Conservation (phyloP, 2,329 filamentous ascomycete genomes). For the Ustulina deusta region DNA sequence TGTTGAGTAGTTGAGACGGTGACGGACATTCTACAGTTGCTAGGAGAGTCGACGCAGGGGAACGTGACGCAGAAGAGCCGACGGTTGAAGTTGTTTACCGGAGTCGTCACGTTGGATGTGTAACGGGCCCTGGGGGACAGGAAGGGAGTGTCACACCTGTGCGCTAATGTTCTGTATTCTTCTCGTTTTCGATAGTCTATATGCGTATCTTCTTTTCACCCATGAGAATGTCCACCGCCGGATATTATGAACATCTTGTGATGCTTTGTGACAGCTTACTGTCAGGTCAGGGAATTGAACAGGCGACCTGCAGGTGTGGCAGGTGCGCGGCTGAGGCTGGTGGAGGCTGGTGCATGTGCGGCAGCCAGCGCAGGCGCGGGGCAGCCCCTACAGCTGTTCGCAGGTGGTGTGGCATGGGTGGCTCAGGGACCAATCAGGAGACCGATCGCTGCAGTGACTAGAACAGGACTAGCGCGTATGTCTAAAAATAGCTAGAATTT, state of each 20-base stretch:
- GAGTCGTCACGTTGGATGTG: slow-evolving; percentile 14
- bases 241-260: not conserved
- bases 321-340: too few species aligned
- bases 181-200: slow-evolving; percentile 10
- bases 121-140: slow-evolving; percentile 1
- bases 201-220: not conserved
- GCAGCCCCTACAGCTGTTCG: too few species aligned
- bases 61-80: slow-evolving; percentile 5
- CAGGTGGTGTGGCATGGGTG: too few species aligned
- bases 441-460: too few species aligned
- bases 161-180: slow-evolving; percentile 11
- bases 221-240: not conserved
- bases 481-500: too few species aligned
- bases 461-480: too few species aligned
- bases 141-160: slow-evolving; percentile 7
- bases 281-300: not conserved
- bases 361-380: too few species aligned
- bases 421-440: too few species aligned
- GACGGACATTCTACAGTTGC: slow-evolving; percentile 12
- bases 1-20: slow-evolving; percentile 10
- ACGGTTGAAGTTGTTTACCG: slow-evolving; percentile 15
- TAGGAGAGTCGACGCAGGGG: slow-evolving; percentile 12
- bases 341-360: too few species aligned
- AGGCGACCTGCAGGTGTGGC: too few species aligned
- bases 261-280: not conserved